phyloP scores from a whole-genome alignment of 169 alveolate genomes.

The Plasmodium inui region DNA sequence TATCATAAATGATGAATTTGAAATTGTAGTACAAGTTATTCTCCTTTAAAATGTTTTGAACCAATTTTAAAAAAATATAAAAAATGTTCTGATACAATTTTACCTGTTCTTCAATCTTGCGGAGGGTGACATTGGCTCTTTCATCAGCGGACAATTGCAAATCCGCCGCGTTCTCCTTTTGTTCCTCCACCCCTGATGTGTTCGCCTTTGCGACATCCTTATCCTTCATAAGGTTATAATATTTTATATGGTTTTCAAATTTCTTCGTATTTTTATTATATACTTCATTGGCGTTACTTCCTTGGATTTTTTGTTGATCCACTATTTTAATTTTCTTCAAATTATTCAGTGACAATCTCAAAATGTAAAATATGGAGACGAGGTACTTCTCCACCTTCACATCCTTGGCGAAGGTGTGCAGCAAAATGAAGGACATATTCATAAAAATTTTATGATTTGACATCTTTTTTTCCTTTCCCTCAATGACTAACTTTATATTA shows the following conservation, averaged over 20 bases:
- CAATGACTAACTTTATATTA: slow-evolving; percentile 65
- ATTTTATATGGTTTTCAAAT: slow-evolving; percentile 38
- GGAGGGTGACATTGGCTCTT: not conserved
- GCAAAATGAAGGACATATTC: slow-evolving; percentile 51
- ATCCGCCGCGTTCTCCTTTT: not conserved
- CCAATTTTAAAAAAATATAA: slow-evolving; percentile 50
- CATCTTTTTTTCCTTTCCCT: slow-evolving; percentile 34
- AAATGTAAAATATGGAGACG: slow-evolving; percentile 72
- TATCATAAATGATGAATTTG: slow-evolving; percentile 63
- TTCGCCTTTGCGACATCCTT: slow-evolving; percentile 16
- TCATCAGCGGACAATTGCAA: not conserved
- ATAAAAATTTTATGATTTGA: slow-evolving; percentile 42
- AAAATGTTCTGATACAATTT: slow-evolving; percentile 53
- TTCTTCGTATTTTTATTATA: slow-evolving; percentile 30
- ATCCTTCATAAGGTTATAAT: slow-evolving; percentile 49
- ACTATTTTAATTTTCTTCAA: slow-evolving; percentile 30
- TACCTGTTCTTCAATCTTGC: slow-evolving; percentile 37
- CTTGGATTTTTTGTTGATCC: not conserved
- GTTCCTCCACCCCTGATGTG: not conserved
- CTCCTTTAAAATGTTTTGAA: slow-evolving; percentile 25
- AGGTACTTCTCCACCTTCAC: slow-evolving; percentile 67
- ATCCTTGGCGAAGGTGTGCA: slow-evolving; percentile 52
- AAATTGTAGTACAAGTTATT: slow-evolving; percentile 62
- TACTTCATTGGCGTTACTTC: not conserved
- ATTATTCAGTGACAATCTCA: slow-evolving; percentile 43